These are phyloP conservation scores for Stagonosporopsis tanaceti DNA, from an alignment of 2,329 filamentous ascomycete genomes.

Conservation along the genomic window DNA sequence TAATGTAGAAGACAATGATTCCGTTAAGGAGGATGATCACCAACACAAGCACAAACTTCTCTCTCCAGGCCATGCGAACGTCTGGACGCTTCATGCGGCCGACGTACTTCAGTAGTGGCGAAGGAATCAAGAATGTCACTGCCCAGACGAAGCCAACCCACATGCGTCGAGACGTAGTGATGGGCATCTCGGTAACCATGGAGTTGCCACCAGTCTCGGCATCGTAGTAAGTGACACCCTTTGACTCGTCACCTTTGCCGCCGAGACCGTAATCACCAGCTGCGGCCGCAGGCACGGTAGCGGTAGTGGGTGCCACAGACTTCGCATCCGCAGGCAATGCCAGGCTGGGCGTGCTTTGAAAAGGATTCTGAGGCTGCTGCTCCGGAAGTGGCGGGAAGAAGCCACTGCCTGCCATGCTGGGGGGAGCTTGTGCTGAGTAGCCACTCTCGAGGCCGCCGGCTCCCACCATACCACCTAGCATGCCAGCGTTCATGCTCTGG, in stretches of 20 bases:
- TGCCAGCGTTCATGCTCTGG: conserved; percentile 36
- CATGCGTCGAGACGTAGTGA: conserved; percentile 69
- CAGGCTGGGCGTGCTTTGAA: conserved; percentile 60
- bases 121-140: conserved; percentile 94
- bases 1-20: conserved; percentile 88
- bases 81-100: conserved; percentile 98
- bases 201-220: conserved; percentile 80
- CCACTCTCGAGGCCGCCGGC: conserved; percentile 72
- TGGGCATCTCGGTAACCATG: conserved; percentile 73
- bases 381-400: conserved; percentile 71
- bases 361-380: conserved; percentile 72
- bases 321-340: conserved; percentile 52
- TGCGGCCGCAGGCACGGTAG: conserved; percentile 61
- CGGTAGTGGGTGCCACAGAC: conserved; percentile 65
- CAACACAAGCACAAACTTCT: conserved; percentile 85
- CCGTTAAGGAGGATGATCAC: conserved; percentile 85
- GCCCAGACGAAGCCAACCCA: conserved; percentile 89
- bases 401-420: conserved; percentile 61
- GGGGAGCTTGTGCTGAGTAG: conserved; percentile 68
- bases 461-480: conserved; percentile 61
- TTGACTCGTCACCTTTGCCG: conserved; percentile 76
- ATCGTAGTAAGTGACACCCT: conserved; percentile 70
- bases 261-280: conserved; percentile 90
- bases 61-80: conserved; percentile 95
- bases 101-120: conserved; percentile 77